Base-by-base conservation (phyloP, 176 grass and related monocot genomes). In the Eragrostis curvula region DNA sequence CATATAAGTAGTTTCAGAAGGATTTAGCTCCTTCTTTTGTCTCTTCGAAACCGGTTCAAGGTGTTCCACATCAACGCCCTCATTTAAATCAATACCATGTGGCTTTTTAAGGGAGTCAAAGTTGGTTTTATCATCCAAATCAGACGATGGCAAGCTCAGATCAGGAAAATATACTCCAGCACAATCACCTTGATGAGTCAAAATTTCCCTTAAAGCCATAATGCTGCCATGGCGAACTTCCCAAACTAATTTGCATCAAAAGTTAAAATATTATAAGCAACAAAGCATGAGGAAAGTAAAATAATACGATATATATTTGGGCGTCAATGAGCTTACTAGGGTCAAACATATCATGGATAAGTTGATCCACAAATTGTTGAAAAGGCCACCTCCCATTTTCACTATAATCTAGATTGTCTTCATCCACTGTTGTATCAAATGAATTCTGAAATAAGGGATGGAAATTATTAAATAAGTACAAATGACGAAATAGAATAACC, bases 281-380 rank as follows among this genome's bases (percentile, higher is more conserved):
- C n/a, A 88, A 60, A 75, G 47, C 61, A 44, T 3, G 52, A 70
- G 47, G 66, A 58, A 56, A 68, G 40, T 48, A 27, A 75, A 43
- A 85, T 12, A 68, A 15, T 9, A 69, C 17, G 21, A 75, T 14
- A 44, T n/a, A 84, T 73, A 86, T 78, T 42, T 60, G 12, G 8
- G 83, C 58, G 50, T 66, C 20, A 27, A 47, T 53, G 74, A 80
- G 43, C 83, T 92, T 86, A 99, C 96, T 85, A 83, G 96, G 80
- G 77, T 99, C 96, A 83, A 93, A 96, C 75, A 96, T 99, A 87
- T 99, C 96, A 93, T 88, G 93, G 90, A 99, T 89, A 91, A 99
- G 93, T 74, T 96, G 96, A 68, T 99, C 96, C 60, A 96, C 89
- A 85, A 84, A 99, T 75, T 94, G 89, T 28, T 93, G 87, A 96